Percentiles rank a stretch among this genome's conserved stretches.
Conservation (phyloP, 2,329 filamentous ascomycete genomes). For the Botrytis paeoniae region DNA sequence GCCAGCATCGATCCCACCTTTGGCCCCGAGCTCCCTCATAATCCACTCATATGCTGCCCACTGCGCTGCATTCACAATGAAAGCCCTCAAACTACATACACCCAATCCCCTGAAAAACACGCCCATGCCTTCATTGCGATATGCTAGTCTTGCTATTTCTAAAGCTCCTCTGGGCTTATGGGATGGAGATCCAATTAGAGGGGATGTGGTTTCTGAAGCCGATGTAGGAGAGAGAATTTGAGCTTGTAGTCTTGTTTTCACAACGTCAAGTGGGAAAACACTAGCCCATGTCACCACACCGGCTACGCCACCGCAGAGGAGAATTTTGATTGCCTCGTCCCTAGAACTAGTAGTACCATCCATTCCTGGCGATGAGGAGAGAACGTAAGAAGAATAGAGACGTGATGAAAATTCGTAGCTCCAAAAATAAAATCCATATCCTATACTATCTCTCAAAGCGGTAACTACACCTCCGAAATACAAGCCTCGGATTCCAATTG, state of each 20-base stretch:
- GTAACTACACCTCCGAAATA: conserved; percentile 83
- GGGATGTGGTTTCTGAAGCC: conserved; percentile 33
- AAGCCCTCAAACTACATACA: conserved; percentile 81
- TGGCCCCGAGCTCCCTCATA: conserved; percentile 55
- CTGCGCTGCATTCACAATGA: conserved; percentile 89
- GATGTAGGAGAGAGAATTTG: conserved; percentile 45
- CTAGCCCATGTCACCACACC: conserved; percentile 86
- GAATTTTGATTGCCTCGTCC: conserved; percentile 56
- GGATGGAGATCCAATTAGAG: conserved; percentile 36
- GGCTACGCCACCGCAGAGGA: conserved; percentile 83
- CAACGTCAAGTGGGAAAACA: conserved; percentile 85
- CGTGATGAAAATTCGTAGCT: conserved; percentile 76
- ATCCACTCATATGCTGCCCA: conserved; percentile 92
- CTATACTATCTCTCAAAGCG: conserved; percentile 77
- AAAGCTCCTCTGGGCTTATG: conserved; percentile 50
- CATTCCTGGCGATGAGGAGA: conserved; percentile 41
- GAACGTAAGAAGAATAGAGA: conserved; percentile 1
- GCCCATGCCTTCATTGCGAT: conserved; percentile 57
- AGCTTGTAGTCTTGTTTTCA: conserved; percentile 90
- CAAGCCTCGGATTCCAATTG: conserved; percentile 63
- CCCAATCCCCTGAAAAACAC: conserved; percentile 73
- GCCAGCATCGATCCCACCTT: conserved; percentile 14
- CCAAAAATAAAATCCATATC: conserved; percentile 99
- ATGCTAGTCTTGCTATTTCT: conserved; percentile 63
- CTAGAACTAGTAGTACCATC: conserved; percentile 27